phyloP scores from a whole-genome alignment of 2,329 filamentous ascomycete genomes.

The Fusarium clavum region DNA sequence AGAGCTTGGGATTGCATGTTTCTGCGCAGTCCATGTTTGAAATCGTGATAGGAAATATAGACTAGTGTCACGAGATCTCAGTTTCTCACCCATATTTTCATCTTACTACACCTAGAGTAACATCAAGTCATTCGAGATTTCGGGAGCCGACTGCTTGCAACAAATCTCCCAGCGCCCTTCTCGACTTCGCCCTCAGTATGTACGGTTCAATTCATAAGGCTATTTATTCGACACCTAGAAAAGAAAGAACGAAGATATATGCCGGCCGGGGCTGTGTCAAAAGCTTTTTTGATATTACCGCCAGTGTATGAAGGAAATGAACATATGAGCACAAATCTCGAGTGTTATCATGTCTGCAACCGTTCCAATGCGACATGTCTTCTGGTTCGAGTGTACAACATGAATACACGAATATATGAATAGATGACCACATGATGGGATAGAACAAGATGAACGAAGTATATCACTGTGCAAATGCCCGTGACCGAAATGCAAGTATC shows the following conservation, averaged over 20 bases:
- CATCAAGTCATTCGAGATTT: neutral
- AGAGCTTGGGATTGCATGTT: neutral
- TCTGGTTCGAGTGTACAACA: neutral
- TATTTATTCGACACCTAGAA: neutral
- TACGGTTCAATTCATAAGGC: neutral
- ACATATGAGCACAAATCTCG: neutral
- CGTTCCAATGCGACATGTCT: neutral
- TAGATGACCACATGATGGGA: neutral
- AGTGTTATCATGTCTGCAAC: neutral
- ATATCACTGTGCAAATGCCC: neutral
- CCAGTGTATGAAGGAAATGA: neutral
- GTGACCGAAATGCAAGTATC: neutral
- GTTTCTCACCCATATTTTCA: neutral
- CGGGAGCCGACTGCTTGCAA: neutral
- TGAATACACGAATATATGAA: neutral
- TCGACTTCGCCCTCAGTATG: neutral
- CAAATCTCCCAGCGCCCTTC: neutral
- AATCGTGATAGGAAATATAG: neutral
- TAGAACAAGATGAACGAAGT: neutral
- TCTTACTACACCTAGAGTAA: neutral
- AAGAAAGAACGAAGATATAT: neutral
- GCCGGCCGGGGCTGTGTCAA: no score
- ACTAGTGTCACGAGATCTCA: neutral
- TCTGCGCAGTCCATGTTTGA: neutral
- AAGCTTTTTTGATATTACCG: no score